Percentiles rank a stretch among this genome's conserved stretches.
Evolutionary conservation across 2,329 filamentous ascomycete genomes (phyloP).

Genomic region (Cladophialophora exuberans): DNA sequence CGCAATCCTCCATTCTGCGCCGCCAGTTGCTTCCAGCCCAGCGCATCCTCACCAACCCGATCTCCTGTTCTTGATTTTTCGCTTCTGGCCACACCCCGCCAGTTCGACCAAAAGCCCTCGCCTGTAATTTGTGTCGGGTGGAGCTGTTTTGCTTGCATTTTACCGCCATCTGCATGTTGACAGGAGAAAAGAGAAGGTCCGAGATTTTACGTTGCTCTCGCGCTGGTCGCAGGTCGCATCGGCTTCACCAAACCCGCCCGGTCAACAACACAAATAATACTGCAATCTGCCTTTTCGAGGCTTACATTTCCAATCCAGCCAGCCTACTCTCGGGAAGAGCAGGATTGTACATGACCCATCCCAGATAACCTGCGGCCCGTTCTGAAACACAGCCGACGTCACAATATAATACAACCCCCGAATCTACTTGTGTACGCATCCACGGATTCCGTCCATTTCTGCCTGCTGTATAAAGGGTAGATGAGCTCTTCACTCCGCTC

Average conservation of each 20-base stretch:
- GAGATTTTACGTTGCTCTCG: slow-evolving; percentile 11
- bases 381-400: slow-evolving; percentile 29
- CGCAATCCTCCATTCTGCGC: slow-evolving; percentile 4
- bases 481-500: slow-evolving; percentile 33
- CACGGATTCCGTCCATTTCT: neutral
- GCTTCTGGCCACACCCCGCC: slow-evolving; percentile 14
- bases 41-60: slow-evolving; percentile 4
- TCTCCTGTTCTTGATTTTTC: neutral
- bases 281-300: slow-evolving; percentile 10
- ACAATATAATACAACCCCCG: slow-evolving; percentile 20
- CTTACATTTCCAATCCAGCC: slow-evolving; percentile 15
- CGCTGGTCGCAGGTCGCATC: slow-evolving; percentile 31
- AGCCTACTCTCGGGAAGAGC: slow-evolving; percentile 12
- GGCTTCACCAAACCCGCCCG: slow-evolving; percentile 7
- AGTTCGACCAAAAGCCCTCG: slow-evolving; percentile 15
- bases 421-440: slow-evolving; percentile 15
- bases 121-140: slow-evolving; percentile 21
- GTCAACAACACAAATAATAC: slow-evolving; percentile 9
- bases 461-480: slow-evolving; percentile 16
- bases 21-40: slow-evolving; percentile 7
- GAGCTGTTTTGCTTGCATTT: slow-evolving; percentile 15
- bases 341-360: slow-evolving; percentile 14
- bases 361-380: slow-evolving; percentile 25
- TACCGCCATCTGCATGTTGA: slow-evolving; percentile 2
- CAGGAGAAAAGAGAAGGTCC: neutral